Percentiles rank a stretch among this genome's conserved stretches.
These are phyloP conservation scores for Delonix regia DNA, from an alignment of 306 rosid genomes.

Conservation along the genomic window DNA sequence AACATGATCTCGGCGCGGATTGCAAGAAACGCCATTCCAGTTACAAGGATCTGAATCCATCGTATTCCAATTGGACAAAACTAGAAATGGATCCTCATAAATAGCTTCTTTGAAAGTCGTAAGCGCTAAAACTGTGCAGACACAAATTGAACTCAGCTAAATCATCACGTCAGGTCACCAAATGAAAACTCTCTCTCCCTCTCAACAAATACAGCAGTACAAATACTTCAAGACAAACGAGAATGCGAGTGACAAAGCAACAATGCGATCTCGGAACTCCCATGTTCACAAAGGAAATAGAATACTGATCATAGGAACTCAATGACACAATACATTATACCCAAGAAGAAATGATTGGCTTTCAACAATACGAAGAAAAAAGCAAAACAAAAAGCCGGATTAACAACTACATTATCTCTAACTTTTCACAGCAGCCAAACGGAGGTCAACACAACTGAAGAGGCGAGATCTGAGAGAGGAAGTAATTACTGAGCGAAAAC, in stretches of 20 bases:
- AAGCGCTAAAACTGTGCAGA: slow-evolving; percentile 69
- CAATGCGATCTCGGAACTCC: slow-evolving; percentile 33
- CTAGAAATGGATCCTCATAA: slow-evolving; percentile 75
- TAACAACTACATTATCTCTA: slow-evolving; percentile 28
- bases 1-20: slow-evolving; percentile 63
- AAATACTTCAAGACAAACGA: background rate
- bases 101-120: slow-evolving; percentile 73
- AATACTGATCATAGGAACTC: slow-evolving; percentile 16
- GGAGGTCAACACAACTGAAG: slow-evolving; percentile 31
- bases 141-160: slow-evolving; percentile 27
- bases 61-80: slow-evolving; percentile 80
- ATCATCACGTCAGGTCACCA: background rate
- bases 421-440: slow-evolving; percentile 33
- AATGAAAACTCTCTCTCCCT: no score
- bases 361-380: background rate
- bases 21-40: slow-evolving; percentile 84
- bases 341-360: background rate
- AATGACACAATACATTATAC: background rate
- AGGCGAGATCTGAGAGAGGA: slow-evolving; percentile 65
- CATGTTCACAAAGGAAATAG: slow-evolving; percentile 26
- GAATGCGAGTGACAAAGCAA: slow-evolving; percentile 22
- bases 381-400: background rate
- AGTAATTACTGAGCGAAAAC: slow-evolving; percentile 24
- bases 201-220: slow-evolving; percentile 25
- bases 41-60: slow-evolving; percentile 84